Percentiles rank a stretch among this genome's conserved stretches.
Conservation (phyloP, 2,329 filamentous ascomycete species). For the Pyrenochaeta sp. region DNA sequence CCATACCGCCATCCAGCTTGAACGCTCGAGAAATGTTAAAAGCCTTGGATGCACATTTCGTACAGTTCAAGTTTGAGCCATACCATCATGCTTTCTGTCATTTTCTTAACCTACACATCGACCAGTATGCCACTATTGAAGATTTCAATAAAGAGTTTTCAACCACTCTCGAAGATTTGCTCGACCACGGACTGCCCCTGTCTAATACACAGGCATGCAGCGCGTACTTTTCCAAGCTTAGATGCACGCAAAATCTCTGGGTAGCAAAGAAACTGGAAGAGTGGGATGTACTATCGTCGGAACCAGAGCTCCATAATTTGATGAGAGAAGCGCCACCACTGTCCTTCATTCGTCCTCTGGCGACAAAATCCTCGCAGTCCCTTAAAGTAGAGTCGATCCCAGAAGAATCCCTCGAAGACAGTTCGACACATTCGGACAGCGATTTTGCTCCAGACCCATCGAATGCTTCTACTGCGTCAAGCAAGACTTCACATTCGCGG, state of each 20-base stretch:
- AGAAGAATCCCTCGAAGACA: constrained; percentile 29
- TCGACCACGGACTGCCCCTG: constrained; percentile 43
- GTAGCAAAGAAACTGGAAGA: constrained; percentile 41
- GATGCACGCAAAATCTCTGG: constrained; percentile 48
- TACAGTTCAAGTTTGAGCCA: constrained; percentile 40
- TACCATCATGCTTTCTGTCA: constrained; percentile 49
- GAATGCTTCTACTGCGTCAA: constrained; percentile 22
- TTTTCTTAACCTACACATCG: constrained; percentile 47
- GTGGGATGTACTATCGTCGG: constrained; percentile 33
- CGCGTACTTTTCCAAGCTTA: constrained; percentile 48
- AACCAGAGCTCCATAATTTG: constrained; percentile 32
- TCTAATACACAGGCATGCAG: constrained; percentile 46
- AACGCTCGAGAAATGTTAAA: constrained; percentile 43
- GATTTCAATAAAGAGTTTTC: constrained; percentile 46
- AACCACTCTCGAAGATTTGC: constrained; percentile 40
- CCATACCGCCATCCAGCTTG: constrained; percentile 41
- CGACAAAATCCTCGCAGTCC: constrained; percentile 22
- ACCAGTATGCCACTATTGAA: constrained; percentile 39
- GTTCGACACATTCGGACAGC: constrained; percentile 23
- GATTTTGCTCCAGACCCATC: constrained; percentile 23
- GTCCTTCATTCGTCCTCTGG: constrained; percentile 39
- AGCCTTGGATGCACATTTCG: constrained; percentile 38
- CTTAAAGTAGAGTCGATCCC: constrained; percentile 27
- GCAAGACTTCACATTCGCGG: constrained; percentile 27
- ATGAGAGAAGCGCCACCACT: constrained; percentile 42